Conservation (phyloP, 495 filamentous ascomycete species). For the Melanomma pulvis-pyrius region DNA sequence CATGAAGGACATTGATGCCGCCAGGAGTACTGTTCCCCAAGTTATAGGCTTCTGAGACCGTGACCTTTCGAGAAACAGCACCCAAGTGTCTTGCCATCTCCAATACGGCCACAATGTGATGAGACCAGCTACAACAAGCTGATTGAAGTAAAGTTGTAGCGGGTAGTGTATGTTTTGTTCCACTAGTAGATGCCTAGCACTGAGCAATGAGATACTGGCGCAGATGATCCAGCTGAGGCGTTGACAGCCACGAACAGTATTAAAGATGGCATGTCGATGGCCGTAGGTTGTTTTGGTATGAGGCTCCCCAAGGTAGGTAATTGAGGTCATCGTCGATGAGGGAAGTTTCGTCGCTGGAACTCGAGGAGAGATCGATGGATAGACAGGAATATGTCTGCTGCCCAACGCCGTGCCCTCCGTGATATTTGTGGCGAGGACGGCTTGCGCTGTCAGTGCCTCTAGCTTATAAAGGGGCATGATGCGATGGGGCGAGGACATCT, state of each 20-base stretch:
- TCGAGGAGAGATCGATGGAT: no score
- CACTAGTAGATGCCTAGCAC: constrained; percentile 8
- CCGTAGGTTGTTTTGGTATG: no score
- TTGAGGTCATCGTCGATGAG: no score
- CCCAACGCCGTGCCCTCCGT: no score
- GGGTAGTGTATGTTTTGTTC: constrained; percentile 16
- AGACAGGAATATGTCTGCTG: no score
- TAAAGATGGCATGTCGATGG: background rate
- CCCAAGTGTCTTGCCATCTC: background rate
- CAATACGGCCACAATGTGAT: background rate
- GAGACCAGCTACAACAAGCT: background rate
- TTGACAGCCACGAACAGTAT: background rate
- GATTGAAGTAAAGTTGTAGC: constrained; percentile 5
- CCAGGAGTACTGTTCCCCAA: background rate
- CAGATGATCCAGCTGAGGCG: background rate
- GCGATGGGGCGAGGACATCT: no score
- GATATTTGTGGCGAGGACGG: no score
- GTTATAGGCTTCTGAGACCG: background rate
- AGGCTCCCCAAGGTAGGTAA: no score
- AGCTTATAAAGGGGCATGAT: no score
- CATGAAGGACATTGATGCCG: background rate
- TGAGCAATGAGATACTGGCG: constrained; percentile 1
- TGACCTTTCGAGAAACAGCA: background rate
- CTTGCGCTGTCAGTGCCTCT: no score
- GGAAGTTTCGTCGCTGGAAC: no score